Conservation (phyloP, 2,329 filamentous ascomycete genomes). For the Cryphonectria radicalis region DNA sequence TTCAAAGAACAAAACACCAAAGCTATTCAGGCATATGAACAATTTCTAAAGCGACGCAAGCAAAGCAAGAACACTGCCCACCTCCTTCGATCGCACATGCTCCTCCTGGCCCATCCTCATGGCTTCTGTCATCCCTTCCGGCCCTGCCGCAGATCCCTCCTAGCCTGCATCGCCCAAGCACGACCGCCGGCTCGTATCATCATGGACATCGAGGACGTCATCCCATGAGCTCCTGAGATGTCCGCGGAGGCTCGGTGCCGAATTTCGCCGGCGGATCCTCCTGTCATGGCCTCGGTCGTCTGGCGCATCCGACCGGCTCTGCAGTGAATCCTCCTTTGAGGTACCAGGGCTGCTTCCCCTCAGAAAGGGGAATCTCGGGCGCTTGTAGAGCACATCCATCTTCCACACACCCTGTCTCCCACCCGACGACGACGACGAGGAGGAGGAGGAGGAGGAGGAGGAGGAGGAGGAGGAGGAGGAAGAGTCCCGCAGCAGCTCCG, state of each 20-base stretch:
- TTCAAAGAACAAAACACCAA: neutral
- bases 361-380: neutral
- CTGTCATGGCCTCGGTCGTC: neutral
- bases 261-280: neutral
- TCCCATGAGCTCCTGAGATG: neutral
- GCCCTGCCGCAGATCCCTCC: neutral
- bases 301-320: neutral
- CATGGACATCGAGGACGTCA: neutral
- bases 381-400: neutral
- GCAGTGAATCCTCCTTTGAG: neutral
- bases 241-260: neutral
- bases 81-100: neutral
- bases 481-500: neutral
- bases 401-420: neutral
- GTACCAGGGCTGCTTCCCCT: neutral
- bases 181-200: neutral
- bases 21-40: neutral
- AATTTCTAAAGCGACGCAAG: neutral
- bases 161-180: neutral
- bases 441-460: no score
- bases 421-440: no score
- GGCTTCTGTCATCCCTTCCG: neutral
- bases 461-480: neutral
- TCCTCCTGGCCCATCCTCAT: neutral
- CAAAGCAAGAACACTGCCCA: no score